Percentiles rank a stretch among this genome's conserved stretches.
Evolutionary conservation across 225 moss, liverwort and hornwort species (phyloP).

Genomic region (Asterella californica): DNA sequence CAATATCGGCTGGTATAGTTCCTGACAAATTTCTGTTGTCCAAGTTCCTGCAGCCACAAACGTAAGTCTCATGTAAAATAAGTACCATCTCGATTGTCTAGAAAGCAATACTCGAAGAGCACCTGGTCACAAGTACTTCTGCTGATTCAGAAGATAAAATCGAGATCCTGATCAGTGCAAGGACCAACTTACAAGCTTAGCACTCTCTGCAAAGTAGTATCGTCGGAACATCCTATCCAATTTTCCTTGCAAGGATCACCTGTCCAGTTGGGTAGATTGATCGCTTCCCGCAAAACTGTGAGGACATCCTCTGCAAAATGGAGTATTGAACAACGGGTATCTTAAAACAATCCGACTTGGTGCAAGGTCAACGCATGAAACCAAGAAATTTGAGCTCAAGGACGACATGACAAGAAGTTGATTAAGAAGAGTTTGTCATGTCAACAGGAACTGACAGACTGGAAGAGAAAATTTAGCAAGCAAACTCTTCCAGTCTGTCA

Average conservation of each 20-base stretch:
- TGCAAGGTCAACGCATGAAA: background rate
- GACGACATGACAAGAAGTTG: too few species aligned
- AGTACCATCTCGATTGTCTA: background rate
- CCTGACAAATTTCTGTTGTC: background rate
- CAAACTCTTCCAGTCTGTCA: too few species aligned
- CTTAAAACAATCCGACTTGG: background rate
- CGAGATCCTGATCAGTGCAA: background rate
- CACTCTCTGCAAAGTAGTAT: background rate
- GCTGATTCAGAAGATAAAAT: background rate
- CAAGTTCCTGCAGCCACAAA: background rate
- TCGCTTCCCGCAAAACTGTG: background rate
- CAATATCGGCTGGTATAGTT: background rate
- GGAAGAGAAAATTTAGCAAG: too few species aligned
- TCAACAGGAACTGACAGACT: too few species aligned
- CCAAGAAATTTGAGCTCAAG: too few species aligned
- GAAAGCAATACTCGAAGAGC: background rate
- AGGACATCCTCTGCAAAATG: background rate
- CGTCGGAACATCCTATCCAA: constrained; percentile 1
- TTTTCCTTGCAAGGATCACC: constrained; percentile 10
- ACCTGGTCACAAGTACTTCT: background rate
- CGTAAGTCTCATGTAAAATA: background rate
- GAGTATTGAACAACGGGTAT: background rate
- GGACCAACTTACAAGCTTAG: background rate
- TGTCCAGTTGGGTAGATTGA: background rate
- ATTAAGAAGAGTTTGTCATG: too few species aligned